Conservation (phyloP, 805 yeast genomes). For the Blastobotrys terrestris region DNA sequence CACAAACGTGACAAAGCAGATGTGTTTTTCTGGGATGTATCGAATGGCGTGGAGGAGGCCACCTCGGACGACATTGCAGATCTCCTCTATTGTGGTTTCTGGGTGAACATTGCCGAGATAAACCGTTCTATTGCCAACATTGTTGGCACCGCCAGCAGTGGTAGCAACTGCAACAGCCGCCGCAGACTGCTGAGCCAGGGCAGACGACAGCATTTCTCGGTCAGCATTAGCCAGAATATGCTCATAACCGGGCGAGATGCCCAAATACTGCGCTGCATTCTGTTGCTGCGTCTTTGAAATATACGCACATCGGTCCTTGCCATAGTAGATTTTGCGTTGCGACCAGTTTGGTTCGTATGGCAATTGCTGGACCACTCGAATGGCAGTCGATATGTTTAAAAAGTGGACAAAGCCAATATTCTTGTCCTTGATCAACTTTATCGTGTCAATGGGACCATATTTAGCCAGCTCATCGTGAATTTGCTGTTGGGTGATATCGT, state of each 20-base stretch:
- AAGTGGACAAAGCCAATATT: conserved; percentile 81
- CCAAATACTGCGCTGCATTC: conserved; percentile 91
- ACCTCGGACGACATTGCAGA: conserved; percentile 93
- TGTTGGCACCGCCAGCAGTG: conserved; percentile 87
- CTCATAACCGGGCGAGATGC: conserved; percentile 84
- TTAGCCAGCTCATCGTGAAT: conserved; percentile 57
- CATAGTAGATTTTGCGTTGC: conserved; percentile 77
- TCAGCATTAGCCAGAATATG: conserved; percentile 67
- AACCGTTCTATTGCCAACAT: conserved; percentile 89
- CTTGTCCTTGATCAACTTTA: conserved; percentile 73
- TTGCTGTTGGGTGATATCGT: conserved; percentile 59
- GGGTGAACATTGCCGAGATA: conserved; percentile 87
- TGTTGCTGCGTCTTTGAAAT: conserved; percentile 94
- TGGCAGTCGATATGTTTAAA: conserved; percentile 78
- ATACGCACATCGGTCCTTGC: conserved; percentile 87
- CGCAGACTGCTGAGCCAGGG: conserved; percentile 82
- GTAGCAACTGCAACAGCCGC: conserved; percentile 98
- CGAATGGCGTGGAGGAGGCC: conserved; percentile 84
- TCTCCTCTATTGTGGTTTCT: conserved; percentile 82
- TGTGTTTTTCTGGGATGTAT: conserved; percentile 76
- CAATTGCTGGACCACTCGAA: conserved; percentile 71
- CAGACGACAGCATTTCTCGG: conserved; percentile 39
- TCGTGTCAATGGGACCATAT: conserved; percentile 80
- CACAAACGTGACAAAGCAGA: conserved; percentile 89
- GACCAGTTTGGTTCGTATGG: conserved; percentile 60